A percentile compares a stretch with the other conserved stretches of the same genome.
These are phyloP conservation scores for Cyberlindnera veronae DNA, from an alignment of 805 yeast species.

Conservation along the genomic window DNA sequence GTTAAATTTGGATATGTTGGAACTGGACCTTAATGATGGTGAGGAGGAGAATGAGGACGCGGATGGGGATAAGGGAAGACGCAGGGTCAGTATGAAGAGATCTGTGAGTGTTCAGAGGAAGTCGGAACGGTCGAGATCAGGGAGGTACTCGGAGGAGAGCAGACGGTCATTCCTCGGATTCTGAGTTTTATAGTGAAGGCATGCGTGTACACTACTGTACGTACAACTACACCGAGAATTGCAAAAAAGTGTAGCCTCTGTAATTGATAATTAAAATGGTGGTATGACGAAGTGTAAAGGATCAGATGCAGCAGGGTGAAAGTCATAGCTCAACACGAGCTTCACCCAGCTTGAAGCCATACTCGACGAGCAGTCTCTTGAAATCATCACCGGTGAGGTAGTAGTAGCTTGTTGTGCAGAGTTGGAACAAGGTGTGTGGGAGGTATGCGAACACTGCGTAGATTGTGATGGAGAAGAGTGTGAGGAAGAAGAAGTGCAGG, in stretches of 20 bases:
- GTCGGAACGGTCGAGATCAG: constrained; percentile 3
- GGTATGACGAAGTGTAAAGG: background rate
- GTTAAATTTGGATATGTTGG: constrained; percentile 20
- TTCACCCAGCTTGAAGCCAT: constrained; percentile 18
- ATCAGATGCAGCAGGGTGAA: too few species aligned
- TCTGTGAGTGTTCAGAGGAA: background rate
- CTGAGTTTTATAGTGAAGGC: background rate
- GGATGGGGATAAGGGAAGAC: constrained; percentile 12
- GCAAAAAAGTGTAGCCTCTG: too few species aligned
- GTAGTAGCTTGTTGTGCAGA: constrained; percentile 29
- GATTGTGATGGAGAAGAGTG: constrained; percentile 34
- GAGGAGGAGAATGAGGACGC: constrained; percentile 1
- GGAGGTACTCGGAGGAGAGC: constrained; percentile 4
- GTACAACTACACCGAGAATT: too few species aligned
- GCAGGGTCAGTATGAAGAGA: constrained; percentile 17
- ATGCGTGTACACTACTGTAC: too few species aligned
- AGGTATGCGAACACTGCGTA: constrained; percentile 36
- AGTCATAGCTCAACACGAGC: too few species aligned
- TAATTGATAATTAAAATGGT: background rate
- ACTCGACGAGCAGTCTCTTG: constrained; percentile 17
- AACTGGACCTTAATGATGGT: constrained; percentile 18
- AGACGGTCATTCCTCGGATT: constrained; percentile 22
- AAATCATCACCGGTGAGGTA: constrained; percentile 34
- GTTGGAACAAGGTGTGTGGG: constrained; percentile 25
- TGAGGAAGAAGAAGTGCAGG: constrained; percentile 36